Conservation (phyloP, 2,329 filamentous ascomycete species). For the Botrytis deweyae region DNA sequence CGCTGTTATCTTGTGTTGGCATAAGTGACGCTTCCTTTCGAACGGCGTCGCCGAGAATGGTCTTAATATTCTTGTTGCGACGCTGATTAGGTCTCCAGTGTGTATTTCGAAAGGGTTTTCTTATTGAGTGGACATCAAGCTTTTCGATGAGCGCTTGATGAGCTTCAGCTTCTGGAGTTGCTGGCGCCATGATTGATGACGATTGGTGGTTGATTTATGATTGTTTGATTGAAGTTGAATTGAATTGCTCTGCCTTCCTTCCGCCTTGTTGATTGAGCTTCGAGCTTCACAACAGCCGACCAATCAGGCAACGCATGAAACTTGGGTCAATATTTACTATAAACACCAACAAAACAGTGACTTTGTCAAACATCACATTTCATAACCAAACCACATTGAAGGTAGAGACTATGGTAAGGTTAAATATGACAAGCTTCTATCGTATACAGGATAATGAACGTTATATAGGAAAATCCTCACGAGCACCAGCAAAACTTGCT, state of each 20-base stretch:
- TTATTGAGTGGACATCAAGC: constrained; percentile 84
- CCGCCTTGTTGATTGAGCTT: constrained; percentile 12
- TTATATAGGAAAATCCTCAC: constrained; percentile 80
- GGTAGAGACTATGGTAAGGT: constrained; percentile 26
- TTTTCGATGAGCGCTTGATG: constrained; percentile 85
- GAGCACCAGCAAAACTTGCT: constrained; percentile 96
- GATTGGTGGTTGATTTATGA: constrained; percentile 8
- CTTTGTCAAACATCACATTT: neutral
- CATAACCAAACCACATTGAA: neutral
- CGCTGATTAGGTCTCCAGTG: constrained; percentile 91
- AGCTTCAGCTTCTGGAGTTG: constrained; percentile 50
- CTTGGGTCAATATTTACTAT: neutral
- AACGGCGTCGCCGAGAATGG: constrained; percentile 85
- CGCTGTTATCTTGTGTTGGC: constrained; percentile 78
- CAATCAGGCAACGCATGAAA: constrained; percentile 3
- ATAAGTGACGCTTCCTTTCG: constrained; percentile 86
- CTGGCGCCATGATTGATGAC: constrained; percentile 33
- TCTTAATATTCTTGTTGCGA: constrained; percentile 98
- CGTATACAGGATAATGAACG: neutral
- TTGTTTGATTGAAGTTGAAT: constrained; percentile 9
- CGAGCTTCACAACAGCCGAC: constrained; percentile 13
- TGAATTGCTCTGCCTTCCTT: neutral
- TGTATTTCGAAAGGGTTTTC: constrained; percentile 86
- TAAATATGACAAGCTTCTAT: neutral
- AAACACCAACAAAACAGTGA: neutral